These are phyloP conservation scores for Coemansia sp. DNA, from an alignment of 192 early-diverging fungal species.

Conservation along the genomic window DNA sequence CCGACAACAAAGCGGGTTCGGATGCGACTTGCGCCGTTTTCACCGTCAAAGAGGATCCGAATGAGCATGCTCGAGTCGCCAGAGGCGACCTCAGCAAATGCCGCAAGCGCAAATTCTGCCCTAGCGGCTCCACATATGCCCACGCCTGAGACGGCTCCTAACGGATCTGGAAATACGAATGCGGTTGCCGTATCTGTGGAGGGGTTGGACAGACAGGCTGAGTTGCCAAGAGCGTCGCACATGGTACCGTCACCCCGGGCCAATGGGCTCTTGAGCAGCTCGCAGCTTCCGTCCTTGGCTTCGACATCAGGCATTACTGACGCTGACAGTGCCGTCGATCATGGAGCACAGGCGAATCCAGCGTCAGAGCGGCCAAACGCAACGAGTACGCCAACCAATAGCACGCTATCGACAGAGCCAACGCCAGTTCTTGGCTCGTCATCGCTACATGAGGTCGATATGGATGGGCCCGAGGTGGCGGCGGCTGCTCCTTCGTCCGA, in stretches of 20 bases:
- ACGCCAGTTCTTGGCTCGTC: not conserved
- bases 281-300: not conserved
- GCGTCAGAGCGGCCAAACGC: not conserved
- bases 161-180: not conserved
- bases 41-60: constrained; percentile 45
- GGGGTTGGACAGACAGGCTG: not conserved
- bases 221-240: not conserved
- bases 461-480: not conserved
- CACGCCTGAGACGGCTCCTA: not conserved
- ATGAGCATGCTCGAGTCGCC: constrained; percentile 30
- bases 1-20: not conserved
- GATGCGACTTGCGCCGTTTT: constrained; percentile 11
- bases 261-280: not conserved
- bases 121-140: not conserved
- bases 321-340: not conserved
- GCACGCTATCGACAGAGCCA: not conserved
- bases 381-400: not conserved
- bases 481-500: not conserved
- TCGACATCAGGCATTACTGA: not conserved
- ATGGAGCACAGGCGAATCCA: not conserved
- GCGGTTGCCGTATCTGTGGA: not conserved
- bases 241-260: not conserved
- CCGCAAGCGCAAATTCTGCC: not conserved
- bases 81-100: not conserved
- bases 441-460: not conserved